These are phyloP conservation scores for Udeniomyces megalosporus DNA, from an alignment of 768 basidiomycete species.

Conservation along the genomic window DNA sequence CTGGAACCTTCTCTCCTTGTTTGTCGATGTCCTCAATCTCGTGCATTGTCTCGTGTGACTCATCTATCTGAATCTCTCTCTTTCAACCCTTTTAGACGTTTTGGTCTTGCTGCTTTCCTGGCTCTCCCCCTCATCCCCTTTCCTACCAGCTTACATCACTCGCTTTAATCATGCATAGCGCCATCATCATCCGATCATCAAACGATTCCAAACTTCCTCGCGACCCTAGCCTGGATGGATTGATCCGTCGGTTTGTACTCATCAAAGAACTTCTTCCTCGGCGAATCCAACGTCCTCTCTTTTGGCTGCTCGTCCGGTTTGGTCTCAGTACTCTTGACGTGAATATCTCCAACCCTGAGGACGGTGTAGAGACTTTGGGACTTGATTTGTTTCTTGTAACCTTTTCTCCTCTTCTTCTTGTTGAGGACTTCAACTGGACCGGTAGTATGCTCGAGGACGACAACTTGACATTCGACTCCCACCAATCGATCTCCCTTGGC, in stretches of 20 bases:
- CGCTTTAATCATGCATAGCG: too few relatives aligned
- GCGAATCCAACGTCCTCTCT: not conserved
- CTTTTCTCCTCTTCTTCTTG: conserved; percentile 97
- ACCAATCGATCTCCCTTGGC: conserved; percentile 16
- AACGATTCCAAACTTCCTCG: conserved; percentile 6
- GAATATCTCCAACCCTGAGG: conserved; percentile 71
- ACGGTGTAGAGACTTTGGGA: conserved; percentile 94
- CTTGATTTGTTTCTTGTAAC: conserved; percentile 82
- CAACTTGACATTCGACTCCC: conserved; percentile 46
- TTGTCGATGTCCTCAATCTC: too few relatives aligned
- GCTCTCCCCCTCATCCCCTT: not conserved
- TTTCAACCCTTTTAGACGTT: not conserved
- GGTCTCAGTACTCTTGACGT: not conserved
- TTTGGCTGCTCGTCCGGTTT: not conserved
- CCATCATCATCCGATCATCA: too few relatives aligned
- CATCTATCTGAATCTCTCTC: not conserved
- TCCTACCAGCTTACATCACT: not conserved
- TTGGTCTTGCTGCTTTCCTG: not conserved
- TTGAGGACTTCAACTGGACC: conserved; percentile 77
- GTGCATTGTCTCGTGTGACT: too few relatives aligned
- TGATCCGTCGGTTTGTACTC: not conserved
- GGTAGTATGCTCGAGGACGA: conserved; percentile 95
- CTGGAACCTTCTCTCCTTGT: too few relatives aligned
- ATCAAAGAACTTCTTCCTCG: not conserved
- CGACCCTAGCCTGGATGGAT: not conserved